Conservation (phyloP, 768 basidiomycete species). For the Hericium alpestre region DNA sequence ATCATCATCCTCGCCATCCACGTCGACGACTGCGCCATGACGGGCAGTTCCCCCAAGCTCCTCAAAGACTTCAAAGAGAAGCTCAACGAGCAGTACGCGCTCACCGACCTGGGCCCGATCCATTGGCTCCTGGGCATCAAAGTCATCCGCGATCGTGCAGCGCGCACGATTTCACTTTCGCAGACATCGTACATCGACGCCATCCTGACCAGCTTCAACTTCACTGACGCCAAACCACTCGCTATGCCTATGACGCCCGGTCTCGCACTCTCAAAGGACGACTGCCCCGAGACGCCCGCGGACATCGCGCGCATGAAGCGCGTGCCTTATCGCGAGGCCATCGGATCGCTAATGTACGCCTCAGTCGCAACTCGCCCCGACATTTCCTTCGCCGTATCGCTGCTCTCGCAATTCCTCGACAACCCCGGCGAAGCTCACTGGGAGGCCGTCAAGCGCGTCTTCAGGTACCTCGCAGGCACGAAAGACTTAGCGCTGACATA, state of each 20-base stretch:
- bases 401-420: conserved; percentile 22
- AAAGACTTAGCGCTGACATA: conserved; percentile 14
- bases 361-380: conserved; percentile 26
- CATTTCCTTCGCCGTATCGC: conserved; percentile 26
- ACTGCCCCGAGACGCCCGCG: neutral
- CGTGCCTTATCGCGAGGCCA: conserved; percentile 16
- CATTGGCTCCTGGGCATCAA: too few relatives aligned
- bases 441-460: conserved; percentile 26
- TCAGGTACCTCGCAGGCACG: conserved; percentile 30
- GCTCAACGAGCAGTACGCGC: too few relatives aligned
- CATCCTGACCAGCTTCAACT: conserved; percentile 13
- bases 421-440: conserved; percentile 27
- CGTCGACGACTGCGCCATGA: too few relatives aligned
- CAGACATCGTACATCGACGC: conserved; percentile 12
- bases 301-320: conserved; percentile 2
- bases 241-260: conserved; percentile 18
- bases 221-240: conserved; percentile 15
- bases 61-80: too few relatives aligned
- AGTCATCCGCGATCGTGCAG: neutral
- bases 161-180: conserved; percentile 15
- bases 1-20: too few relatives aligned
- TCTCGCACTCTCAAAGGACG: neutral
- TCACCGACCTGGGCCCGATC: too few relatives aligned
- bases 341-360: conserved; percentile 26
- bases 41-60: too few relatives aligned